Base-by-base conservation (phyloP, 352 stramenopile genomes). In the Globisporangium takayamanum region DNA sequence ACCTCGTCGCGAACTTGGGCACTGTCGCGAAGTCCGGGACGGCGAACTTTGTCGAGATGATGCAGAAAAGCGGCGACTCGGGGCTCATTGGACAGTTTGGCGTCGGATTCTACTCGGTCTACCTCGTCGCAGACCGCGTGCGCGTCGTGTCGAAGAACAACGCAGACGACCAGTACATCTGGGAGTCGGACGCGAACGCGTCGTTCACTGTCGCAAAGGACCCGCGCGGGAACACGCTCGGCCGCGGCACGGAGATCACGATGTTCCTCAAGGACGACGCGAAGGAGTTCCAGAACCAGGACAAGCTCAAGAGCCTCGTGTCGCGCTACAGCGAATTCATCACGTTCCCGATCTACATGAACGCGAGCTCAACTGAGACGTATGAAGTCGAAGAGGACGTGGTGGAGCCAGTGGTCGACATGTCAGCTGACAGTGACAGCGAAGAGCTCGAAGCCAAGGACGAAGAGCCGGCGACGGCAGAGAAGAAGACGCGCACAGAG, bases 251-350 rank as follows among this genome's bases (percentile, higher is more conserved):
- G 11, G 95, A 99, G 80, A 99, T 99, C 78, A 99, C 95, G 50
- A 81, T 99, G 48, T 98, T 98, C 70, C 84, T 99, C 16, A 99
- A 99, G 79, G 94, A 99, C 63, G 97, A 99, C 67, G 95, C 96
- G 14, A 79, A 85, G 20, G 95, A 99, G 75, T 99, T 98, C 75
- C 71, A 97, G 39, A 87, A 97, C 55, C 80, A 98, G 62, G 72
- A 94, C 63, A 96, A 96, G 64, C 84, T 99, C 53, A 96, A 98
- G 71, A 68, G 78, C 15, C 78, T 99, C 25, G 92, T 99, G 42
- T 80, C 93, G 50, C 94, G 97, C 68, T 99, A 99, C 82, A 99
- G 94, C 26, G 98, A 99, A 82, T 99, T 99, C 80, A 99, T 99
- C 61, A 98, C 85, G 33, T 99, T 99, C 78, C 98, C 98, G 3